phyloP scores from a whole-genome alignment of 371 early-diverging fungal species.

The Entomophthora muscae region DNA sequence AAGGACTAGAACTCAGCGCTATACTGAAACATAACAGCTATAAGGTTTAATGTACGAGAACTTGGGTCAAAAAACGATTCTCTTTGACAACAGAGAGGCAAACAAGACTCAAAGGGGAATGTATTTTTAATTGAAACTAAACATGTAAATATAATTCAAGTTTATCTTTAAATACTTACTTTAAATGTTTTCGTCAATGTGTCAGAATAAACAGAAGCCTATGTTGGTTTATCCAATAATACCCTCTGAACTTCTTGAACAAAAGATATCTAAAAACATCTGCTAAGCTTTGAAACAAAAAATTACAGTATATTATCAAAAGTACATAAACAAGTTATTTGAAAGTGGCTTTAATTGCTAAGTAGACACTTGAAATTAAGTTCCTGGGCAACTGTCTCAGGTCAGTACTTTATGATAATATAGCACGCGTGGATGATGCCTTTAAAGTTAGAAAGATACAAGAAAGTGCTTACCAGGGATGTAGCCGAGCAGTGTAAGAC shows the following conservation, averaged over 20 bases:
- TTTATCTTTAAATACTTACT: too few relatives aligned
- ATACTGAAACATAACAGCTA: neutral
- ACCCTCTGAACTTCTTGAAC: too few relatives aligned
- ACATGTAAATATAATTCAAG: too few relatives aligned
- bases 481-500: slow-evolving; percentile 53
- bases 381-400: neutral
- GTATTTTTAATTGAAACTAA: neutral
- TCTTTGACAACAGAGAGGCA: neutral
- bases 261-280: neutral
- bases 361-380: neutral
- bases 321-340: neutral
- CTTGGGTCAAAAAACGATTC: neutral
- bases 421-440: slow-evolving; percentile 29
- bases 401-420: slow-evolving; percentile 23
- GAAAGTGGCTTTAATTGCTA: neutral
- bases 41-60: neutral
- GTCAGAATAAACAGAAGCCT: too few relatives aligned
- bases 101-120: neutral
- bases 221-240: too few relatives aligned
- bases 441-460: slow-evolving; percentile 1
- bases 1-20: neutral
- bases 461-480: slow-evolving; percentile 41
- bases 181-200: too few relatives aligned
- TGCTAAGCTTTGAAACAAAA: neutral
- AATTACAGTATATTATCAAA: neutral